These are phyloP conservation scores for Hypseocharis bilobata DNA, from an alignment of 441 rosid species.

Conservation along the genomic window DNA sequence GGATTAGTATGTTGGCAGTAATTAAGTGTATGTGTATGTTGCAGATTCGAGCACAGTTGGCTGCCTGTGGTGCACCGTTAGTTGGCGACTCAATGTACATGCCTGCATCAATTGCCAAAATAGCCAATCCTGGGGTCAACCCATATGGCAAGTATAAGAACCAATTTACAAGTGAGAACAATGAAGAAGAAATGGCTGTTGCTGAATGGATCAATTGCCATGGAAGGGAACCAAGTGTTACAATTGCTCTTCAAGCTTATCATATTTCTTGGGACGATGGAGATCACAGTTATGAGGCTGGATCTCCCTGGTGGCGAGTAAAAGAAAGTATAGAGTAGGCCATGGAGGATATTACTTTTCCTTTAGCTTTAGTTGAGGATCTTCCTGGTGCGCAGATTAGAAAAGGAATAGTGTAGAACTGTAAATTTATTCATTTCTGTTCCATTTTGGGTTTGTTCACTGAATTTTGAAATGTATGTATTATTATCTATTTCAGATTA, in stretches of 20 bases:
- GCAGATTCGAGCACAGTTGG: slow-evolving; percentile 76
- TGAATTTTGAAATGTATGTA: too few relatives aligned
- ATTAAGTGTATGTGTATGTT: slow-evolving; percentile 9
- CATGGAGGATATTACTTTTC: slow-evolving; percentile 1
- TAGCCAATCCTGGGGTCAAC: slow-evolving; percentile 42
- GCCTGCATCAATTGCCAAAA: slow-evolving; percentile 70
- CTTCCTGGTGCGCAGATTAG: neutral
- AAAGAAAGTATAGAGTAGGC: slow-evolving; percentile 17
- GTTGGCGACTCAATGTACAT: slow-evolving; percentile 82
- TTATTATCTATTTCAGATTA: too few relatives aligned
- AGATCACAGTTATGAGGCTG: slow-evolving; percentile 50
- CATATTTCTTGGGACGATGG: slow-evolving; percentile 81
- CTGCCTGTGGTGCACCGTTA: slow-evolving; percentile 70
- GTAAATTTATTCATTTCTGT: too few relatives aligned
- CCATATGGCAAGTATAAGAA: slow-evolving; percentile 49
- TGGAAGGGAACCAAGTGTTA: slow-evolving; percentile 62
- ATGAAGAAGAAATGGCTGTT: slow-evolving; percentile 38
- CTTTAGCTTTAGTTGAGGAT: neutral
- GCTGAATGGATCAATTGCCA: slow-evolving; percentile 52
- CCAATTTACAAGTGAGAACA: slow-evolving; percentile 26
- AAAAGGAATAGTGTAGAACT: too few relatives aligned
- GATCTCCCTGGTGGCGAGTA: slow-evolving; percentile 73
- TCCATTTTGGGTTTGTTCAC: too few relatives aligned
- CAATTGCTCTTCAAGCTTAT: slow-evolving; percentile 75
- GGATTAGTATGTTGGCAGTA: slow-evolving; percentile 8